Evolutionary conservation across 495 filamentous ascomycete species (phyloP).

Genomic region (Bombardia bombarda): DNA sequence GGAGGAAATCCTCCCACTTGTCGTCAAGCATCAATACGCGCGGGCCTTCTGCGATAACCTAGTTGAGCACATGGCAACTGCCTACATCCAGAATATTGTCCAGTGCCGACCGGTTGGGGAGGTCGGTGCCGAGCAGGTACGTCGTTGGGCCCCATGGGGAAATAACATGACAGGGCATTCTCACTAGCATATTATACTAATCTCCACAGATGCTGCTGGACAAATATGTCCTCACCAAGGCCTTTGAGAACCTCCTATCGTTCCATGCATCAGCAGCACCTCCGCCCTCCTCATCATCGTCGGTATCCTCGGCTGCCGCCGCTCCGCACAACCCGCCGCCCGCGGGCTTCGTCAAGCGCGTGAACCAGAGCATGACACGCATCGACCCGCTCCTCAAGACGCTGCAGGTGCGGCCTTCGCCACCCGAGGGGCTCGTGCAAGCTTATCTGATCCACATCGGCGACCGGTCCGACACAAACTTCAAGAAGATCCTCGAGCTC

Average conservation of each 20-base stretch:
- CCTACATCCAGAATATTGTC: slow-evolving; percentile 77
- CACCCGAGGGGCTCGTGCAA: slow-evolving; percentile 89
- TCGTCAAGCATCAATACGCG: slow-evolving; percentile 92
- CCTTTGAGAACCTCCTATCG: slow-evolving; percentile 59
- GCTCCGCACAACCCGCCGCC: slow-evolving; percentile 38
- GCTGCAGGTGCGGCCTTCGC: slow-evolving; percentile 84
- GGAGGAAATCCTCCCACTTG: slow-evolving; percentile 62
- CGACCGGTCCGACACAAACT: slow-evolving; percentile 86
- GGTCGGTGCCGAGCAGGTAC: slow-evolving; percentile 88
- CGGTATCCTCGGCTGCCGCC: too few species aligned
- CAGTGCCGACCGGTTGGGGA: slow-evolving; percentile 85
- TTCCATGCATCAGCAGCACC: slow-evolving; percentile 34
- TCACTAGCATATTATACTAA: not conserved
- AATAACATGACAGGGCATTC: too few species aligned
- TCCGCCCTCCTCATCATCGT: slow-evolving; percentile 27
- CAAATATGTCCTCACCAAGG: slow-evolving; percentile 82
- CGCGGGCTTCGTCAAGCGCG: slow-evolving; percentile 73
- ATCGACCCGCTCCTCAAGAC: slow-evolving; percentile 93
- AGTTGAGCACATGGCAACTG: slow-evolving; percentile 71
- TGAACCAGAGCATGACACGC: slow-evolving; percentile 74
- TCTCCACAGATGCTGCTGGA: slow-evolving; percentile 76
- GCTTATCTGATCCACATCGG: slow-evolving; percentile 93
- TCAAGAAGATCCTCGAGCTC: slow-evolving; percentile 90
- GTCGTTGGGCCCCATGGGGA: too few species aligned
- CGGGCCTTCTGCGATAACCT: slow-evolving; percentile 91